Evolutionary conservation across 805 yeast species (phyloP).

Genomic region (Saccharomycopsis oosterbeekiorum): DNA sequence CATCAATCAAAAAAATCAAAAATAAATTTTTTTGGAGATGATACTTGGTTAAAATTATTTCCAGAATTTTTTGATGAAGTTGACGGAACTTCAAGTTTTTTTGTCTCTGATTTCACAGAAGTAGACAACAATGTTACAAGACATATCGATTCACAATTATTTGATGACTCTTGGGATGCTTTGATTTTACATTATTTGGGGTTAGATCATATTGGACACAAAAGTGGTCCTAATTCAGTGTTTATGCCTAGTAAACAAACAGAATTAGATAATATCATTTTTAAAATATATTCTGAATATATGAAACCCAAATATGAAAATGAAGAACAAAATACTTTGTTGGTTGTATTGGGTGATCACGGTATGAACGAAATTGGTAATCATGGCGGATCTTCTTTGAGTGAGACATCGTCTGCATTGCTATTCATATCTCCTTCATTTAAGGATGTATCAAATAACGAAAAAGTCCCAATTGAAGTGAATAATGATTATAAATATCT

Average conservation of each 20-base stretch:
- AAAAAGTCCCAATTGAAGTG: constrained; percentile 30
- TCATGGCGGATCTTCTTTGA: constrained; percentile 91
- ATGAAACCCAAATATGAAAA: constrained; percentile 46
- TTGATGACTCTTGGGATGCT: constrained; percentile 60
- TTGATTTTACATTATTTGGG: constrained; percentile 87
- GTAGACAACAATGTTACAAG: constrained; percentile 92
- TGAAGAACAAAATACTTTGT: constrained; percentile 41
- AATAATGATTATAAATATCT: constrained; percentile 45
- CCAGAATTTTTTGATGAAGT: constrained; percentile 34
- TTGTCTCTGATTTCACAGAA: constrained; percentile 88
- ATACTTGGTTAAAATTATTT: constrained; percentile 91
- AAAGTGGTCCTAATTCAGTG: constrained; percentile 78
- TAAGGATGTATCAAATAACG: constrained; percentile 19
- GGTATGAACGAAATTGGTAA: constrained; percentile 95
- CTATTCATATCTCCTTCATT: constrained; percentile 48
- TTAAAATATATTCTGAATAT: constrained; percentile 37
- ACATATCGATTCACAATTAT: constrained; percentile 58
- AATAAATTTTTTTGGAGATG: constrained; percentile 90
- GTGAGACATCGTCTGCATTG: constrained; percentile 86
- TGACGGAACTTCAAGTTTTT: constrained; percentile 91
- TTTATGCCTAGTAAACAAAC: constrained; percentile 74
- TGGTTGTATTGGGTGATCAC: constrained; percentile 84
- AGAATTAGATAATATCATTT: constrained; percentile 74
- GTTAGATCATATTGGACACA: constrained; percentile 95
- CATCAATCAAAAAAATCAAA: constrained; percentile 25